A percentile compares a stretch with the other conserved stretches of the same genome.
Evolutionary conservation across 139 green algal genomes (phyloP).

Genomic region (Desmodesmus armatus): DNA sequence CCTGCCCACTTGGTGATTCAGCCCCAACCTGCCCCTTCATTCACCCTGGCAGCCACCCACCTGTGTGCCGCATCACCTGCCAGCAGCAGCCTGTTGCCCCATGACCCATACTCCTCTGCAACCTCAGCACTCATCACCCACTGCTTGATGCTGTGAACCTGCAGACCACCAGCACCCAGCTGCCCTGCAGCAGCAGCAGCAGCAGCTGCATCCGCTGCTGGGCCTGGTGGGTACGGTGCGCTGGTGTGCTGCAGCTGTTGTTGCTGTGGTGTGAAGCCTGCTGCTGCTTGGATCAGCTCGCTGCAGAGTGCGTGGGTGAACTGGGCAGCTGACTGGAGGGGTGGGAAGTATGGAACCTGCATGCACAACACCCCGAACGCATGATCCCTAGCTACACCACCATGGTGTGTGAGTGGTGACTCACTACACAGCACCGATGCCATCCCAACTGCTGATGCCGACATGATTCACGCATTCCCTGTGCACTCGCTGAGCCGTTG

Average conservation of each 20-base stretch:
- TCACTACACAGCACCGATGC: too few relatives aligned
- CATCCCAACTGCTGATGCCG: too few relatives aligned
- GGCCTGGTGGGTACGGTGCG: too few relatives aligned
- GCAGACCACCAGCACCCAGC: neutral
- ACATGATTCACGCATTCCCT: too few relatives aligned
- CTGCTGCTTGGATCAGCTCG: constrained; percentile 80
- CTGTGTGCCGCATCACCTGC: constrained; percentile 92
- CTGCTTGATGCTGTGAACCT: constrained; percentile 65
- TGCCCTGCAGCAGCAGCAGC: neutral
- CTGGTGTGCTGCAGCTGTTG: too few relatives aligned
- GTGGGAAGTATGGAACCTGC: constrained; percentile 94
- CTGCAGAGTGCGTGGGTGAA: constrained; percentile 90
- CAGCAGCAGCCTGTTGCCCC: constrained; percentile 75
- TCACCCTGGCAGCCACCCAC: neutral
- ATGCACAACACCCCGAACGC: neutral
- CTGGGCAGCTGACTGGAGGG: constrained; percentile 79
- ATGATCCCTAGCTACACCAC: too few relatives aligned
- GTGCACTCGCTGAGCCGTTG: too few relatives aligned
- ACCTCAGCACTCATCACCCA: constrained; percentile 93
- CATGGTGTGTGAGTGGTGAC: too few relatives aligned
- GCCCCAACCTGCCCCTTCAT: too few relatives aligned
- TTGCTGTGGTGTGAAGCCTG: constrained; percentile 73
- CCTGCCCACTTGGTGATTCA: too few relatives aligned
- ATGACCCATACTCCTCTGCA: constrained; percentile 59
- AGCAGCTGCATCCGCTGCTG: constrained; percentile 39